Evolutionary conservation across 352 stramenopile species (phyloP), one percentile per base, ranked within the genome.

Genomic region (Pythium vanterpoolii): DNA sequence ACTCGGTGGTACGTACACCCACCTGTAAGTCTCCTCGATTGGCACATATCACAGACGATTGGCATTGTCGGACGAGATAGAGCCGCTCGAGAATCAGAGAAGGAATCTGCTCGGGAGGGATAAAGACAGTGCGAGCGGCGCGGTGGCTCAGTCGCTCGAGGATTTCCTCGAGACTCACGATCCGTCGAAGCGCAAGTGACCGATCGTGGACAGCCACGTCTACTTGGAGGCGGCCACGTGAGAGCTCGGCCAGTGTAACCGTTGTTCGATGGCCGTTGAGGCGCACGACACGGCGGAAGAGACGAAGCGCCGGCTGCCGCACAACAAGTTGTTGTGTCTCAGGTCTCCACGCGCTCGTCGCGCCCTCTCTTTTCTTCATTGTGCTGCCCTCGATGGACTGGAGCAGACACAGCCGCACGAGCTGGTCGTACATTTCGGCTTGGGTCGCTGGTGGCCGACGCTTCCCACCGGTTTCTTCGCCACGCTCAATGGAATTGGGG

Each of bases 171-270:
- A 92, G 59, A 45, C 66, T 75, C 33, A 89, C 76, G 5, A 77
- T 47, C 0, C 54, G 23, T 18, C 52, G 61, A 31, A 79, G 43
- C 45, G 54, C 48, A 24, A 62, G 24, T 43, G 40, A 60, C 21
- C 10, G 31, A 42, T 36, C 62, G 53, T 90, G 80, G 1, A 89
- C 54, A 18, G 80, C 76, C 14, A 71, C 71, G 27, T 92, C 75
- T 5, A 92, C 66, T 52, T 89, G 75, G 14, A 89, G 60, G 19
- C 78, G 75, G 13, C 80, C 73, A 0, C 80, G 78, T 18, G 74
- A 77, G 18, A 89, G 55, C 47, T 92, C 80, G 7, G 73, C 72
- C 3, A 92, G 79, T 9, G 83, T 89, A 24, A 90, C 19, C 0
- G 73, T 90, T 16, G 62, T 69, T 23, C 76, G 54, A 8, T 73